Conservation (phyloP, 805 yeast species). For the Schizosaccharomyces cryophilus region DNA sequence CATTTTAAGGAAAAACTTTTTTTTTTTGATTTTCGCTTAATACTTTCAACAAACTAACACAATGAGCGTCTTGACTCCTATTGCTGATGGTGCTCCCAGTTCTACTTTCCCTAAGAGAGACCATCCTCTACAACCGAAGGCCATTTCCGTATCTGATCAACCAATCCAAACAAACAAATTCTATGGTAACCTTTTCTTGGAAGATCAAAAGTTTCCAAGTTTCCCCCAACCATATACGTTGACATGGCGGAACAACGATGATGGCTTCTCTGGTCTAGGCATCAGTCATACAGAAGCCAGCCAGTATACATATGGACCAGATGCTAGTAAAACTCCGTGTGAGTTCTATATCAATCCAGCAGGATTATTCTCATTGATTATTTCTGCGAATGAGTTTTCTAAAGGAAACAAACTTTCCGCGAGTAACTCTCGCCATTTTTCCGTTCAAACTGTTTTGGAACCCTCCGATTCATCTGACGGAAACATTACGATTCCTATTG, state of each 20-base stretch:
- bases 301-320: slow-evolving; percentile 19
- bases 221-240: slow-evolving; percentile 46
- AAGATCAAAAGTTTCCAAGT: slow-evolving; percentile 26
- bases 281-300: slow-evolving; percentile 29
- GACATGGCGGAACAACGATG: slow-evolving; percentile 24
- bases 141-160: not conserved
- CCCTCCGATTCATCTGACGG: not conserved
- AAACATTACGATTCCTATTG: slow-evolving; percentile 18
- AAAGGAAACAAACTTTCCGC: slow-evolving; percentile 10
- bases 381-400: slow-evolving; percentile 29
- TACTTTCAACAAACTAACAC: too few species aligned
- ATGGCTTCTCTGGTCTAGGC: slow-evolving; percentile 29
- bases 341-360: slow-evolving; percentile 33
- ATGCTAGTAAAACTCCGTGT: slow-evolving; percentile 18
- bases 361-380: slow-evolving; percentile 27
- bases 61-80: not conserved
- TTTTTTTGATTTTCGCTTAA: too few species aligned
- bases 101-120: not conserved
- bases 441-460: slow-evolving; percentile 6
- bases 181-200: slow-evolving; percentile 39
- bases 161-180: slow-evolving; percentile 53
- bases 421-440: slow-evolving; percentile 6
- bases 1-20: too few species aligned
- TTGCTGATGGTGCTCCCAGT: not conserved
- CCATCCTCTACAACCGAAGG: not conserved